Conservation (phyloP, 129 eudicot species). For the Pittosporum tobira region DNA sequence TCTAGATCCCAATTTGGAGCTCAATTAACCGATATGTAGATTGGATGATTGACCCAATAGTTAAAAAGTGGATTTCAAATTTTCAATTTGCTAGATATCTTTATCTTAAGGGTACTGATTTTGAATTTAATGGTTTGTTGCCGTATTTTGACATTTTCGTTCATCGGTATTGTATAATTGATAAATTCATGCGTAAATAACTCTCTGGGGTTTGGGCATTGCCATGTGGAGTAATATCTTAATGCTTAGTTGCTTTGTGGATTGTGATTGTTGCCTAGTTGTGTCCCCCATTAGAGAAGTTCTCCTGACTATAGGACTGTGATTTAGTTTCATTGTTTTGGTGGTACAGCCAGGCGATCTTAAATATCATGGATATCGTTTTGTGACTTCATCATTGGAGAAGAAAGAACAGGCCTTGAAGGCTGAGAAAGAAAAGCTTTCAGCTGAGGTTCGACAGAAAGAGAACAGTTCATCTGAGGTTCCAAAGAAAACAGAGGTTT, state of each 20-base stretch:
- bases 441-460: slow-evolving; percentile 4
- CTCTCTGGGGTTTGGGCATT: not conserved
- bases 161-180: not conserved
- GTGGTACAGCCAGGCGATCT: slow-evolving; percentile 58
- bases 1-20: not conserved
- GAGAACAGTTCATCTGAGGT: slow-evolving; percentile 10
- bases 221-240: not conserved
- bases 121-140: no score
- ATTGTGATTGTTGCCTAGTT: not conserved
- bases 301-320: not conserved
- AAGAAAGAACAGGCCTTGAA: slow-evolving; percentile 20
- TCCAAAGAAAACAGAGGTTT: slow-evolving; percentile 2
- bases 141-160: no score
- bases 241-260: not conserved
- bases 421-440: slow-evolving; percentile 6
- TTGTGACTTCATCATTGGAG: slow-evolving; percentile 80
- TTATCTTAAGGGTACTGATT: no score
- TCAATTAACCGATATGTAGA: not conserved
- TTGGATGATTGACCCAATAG: not conserved
- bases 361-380: slow-evolving; percentile 43
- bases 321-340: slow-evolving; percentile 1
- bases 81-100: no score
- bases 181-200: not conserved
- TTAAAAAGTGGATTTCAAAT: not conserved
- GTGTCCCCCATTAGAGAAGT: no score